phyloP scores from a whole-genome alignment of 441 rosid species.

The Populus hybrid region DNA sequence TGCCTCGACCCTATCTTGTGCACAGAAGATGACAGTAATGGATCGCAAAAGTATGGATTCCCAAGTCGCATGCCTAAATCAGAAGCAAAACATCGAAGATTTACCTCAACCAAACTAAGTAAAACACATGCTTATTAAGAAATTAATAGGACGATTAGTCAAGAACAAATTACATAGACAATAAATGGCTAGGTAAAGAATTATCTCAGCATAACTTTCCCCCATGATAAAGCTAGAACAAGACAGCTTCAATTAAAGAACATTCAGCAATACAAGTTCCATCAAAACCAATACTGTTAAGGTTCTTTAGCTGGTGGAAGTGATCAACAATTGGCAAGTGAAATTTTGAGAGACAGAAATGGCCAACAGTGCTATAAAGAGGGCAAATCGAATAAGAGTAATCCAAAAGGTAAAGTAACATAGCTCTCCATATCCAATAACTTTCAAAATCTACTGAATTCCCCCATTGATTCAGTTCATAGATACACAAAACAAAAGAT shows the following conservation, averaged over 20 bases:
- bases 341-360: neutral
- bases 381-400: neutral
- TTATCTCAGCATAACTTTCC: neutral
- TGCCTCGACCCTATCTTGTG: conserved; percentile 65
- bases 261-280: neutral
- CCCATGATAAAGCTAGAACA: neutral
- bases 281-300: neutral
- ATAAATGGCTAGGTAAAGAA: neutral
- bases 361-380: neutral
- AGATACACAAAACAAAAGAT: neutral
- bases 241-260: neutral
- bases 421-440: neutral
- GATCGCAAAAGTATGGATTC: conserved; percentile 41
- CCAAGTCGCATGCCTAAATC: conserved; percentile 42
- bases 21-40: conserved; percentile 34
- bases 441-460: neutral
- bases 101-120: neutral
- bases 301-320: neutral
- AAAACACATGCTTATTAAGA: neutral
- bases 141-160: neutral
- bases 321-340: neutral
- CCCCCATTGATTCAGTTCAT: neutral
- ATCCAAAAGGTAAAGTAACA: neutral
- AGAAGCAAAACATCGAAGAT: neutral
- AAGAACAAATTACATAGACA: neutral